A percentile compares a stretch with the other conserved stretches of the same genome.
These are phyloP conservation scores for Oryza glumipatula DNA, from an alignment of 176 grass and related monocot genomes.

Conservation along the genomic window DNA sequence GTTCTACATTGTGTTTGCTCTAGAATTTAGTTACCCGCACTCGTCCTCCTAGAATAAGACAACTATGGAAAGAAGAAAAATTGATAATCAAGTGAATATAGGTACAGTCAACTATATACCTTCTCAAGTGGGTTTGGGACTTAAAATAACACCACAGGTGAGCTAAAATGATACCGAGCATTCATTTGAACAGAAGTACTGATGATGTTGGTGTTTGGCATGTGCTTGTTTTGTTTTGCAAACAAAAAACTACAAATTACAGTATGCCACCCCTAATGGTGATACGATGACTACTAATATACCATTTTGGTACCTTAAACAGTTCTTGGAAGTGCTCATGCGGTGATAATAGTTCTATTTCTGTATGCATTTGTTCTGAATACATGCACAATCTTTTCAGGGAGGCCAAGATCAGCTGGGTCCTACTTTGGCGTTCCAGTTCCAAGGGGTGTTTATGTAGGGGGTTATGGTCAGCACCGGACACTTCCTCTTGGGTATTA, in stretches of 20 bases:
- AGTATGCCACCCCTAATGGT: not conserved
- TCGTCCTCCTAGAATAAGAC: too few relatives aligned
- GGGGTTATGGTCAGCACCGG: constrained; percentile 64
- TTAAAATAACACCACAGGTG: not conserved
- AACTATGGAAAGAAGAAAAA: too few relatives aligned
- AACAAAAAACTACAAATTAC: too few relatives aligned
- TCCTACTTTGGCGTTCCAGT: constrained; percentile 65
- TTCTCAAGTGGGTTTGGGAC: constrained; percentile 16
- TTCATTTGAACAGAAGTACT: not conserved
- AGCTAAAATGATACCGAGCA: not conserved
- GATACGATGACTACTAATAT: not conserved
- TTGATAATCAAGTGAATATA: too few relatives aligned
- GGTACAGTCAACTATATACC: not conserved
- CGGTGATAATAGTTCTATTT: not conserved
- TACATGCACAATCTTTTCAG: constrained; percentile 47
- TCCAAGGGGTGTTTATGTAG: constrained; percentile 70
- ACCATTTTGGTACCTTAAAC: not conserved
- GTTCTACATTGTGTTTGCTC: not conserved
- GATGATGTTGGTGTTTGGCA: not conserved
- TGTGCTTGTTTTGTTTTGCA: not conserved
- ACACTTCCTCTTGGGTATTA: constrained; percentile 72
- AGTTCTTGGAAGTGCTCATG: not conserved
- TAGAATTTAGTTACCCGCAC: constrained; percentile 10
- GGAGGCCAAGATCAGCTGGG: constrained; percentile 73
- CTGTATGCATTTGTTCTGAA: not conserved